Evolutionary conservation across 768 basidiomycete genomes (phyloP), one percentile per base, ranked within the genome.

Genomic region (Termitomyces sp.): DNA sequence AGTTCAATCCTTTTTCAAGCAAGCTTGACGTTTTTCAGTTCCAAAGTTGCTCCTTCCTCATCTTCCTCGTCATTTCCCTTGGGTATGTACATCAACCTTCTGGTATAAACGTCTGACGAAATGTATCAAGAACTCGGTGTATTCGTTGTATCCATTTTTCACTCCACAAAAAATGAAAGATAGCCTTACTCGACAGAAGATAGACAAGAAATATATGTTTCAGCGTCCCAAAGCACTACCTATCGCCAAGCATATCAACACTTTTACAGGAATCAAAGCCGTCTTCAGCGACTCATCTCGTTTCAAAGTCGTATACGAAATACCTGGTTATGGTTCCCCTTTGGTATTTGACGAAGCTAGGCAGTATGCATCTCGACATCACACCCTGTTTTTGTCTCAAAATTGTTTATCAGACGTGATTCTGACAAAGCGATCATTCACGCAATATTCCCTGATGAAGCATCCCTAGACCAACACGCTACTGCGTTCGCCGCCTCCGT

Each of bases 321-420:
- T 72, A 62, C 57, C 70, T 20, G 75, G 73, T 6, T 76, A 76
- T 61, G 78, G 76, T 16, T 76, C 72, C 36, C 71, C 76, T 44
- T 50, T 79, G 14, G 67, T 68, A 54, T 74, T 74, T 46, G 78
- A 79, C 51, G 72, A 75, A 3, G 51, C 63, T 5, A 61, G 55
- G 1, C 59, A 72, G 76, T 77, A 57, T 8, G 71, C 3, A 18
- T 16, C 16, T 14, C 13, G 43, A 33, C 14, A 11, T 24, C 18
- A 26, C 18, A 18, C 4, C 10, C 13, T 40, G 18, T 1, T n/a
- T 28, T 5, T n/a, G 13, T 24, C 36, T 26, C 10, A 24, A 11
- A 38, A 18, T 38, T 28, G 9, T 28, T 1, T 11, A 7, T 44
- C 22, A 75, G 72, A 52, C 73, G 75, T 55, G 65, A 71, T 52